These are phyloP conservation scores for Phycomyces blakesleeanus DNA, from an alignment of 192 early-diverging fungal genomes.

Conservation along the genomic window DNA sequence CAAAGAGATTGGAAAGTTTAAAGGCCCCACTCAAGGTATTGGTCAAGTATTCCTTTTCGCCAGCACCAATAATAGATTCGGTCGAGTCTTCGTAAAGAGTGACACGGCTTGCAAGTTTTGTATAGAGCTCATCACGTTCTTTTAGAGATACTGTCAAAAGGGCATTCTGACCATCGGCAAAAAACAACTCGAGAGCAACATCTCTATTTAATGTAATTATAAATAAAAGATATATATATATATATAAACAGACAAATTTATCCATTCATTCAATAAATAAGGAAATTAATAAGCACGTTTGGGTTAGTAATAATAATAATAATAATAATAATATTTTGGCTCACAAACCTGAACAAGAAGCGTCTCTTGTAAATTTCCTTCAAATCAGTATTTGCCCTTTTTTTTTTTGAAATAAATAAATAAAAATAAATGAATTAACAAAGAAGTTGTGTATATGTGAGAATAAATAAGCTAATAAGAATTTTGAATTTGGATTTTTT, in stretches of 20 bases:
- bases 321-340: constrained; percentile 23
- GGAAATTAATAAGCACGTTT: too few relatives aligned
- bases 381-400: constrained; percentile 56
- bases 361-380: constrained; percentile 61
- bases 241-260: constrained; percentile 3
- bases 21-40: constrained; percentile 31
- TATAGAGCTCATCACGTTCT: constrained; percentile 66
- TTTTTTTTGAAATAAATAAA: too few relatives aligned
- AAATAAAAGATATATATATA: constrained; percentile 27
- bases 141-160: constrained; percentile 66
- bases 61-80: constrained; percentile 47
- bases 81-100: constrained; percentile 43
- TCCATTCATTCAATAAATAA: too few relatives aligned
- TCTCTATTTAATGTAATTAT: constrained; percentile 41
- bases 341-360: constrained; percentile 44
- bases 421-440: too few relatives aligned
- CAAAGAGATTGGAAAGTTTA: constrained; percentile 60
- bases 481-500: too few relatives aligned
- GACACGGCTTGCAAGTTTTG: constrained; percentile 51
- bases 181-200: constrained; percentile 78
- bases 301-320: too few relatives aligned
- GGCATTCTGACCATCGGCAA: constrained; percentile 67
- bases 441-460: too few relatives aligned
- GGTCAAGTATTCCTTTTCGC: constrained; percentile 23
- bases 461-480: too few relatives aligned